phyloP scores from a whole-genome alignment of 345 rosid genomes.

The Eutrema japonicum region DNA sequence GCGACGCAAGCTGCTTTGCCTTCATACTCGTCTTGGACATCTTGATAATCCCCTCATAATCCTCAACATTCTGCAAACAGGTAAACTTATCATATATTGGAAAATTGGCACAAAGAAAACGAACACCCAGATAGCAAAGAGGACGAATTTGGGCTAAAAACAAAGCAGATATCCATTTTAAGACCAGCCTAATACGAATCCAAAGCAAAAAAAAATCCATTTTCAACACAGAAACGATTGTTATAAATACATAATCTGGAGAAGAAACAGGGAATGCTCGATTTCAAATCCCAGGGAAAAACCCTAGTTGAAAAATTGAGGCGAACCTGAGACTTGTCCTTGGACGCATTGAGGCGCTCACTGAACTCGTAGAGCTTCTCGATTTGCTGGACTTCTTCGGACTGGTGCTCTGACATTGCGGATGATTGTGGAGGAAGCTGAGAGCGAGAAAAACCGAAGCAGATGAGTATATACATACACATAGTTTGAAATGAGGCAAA shows the following conservation, averaged over 20 bases:
- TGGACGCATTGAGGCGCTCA: constrained; percentile 89
- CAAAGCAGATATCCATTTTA: not conserved
- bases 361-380: constrained; percentile 98
- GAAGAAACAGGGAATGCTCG: not conserved
- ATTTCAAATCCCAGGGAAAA: constrained; percentile 6
- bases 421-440: constrained; percentile 48
- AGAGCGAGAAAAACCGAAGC: constrained; percentile 40
- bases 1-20: constrained; percentile 95
- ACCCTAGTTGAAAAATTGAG: constrained; percentile 33
- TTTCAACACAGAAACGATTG: not conserved
- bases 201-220: not conserved
- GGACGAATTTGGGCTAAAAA: not conserved
- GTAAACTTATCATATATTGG: not conserved
- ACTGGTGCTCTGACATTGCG: constrained; percentile 62
- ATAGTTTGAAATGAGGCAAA: constrained; percentile 13
- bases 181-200: not conserved
- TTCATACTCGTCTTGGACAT: constrained; percentile 75
- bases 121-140: not conserved
- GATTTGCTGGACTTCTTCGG: constrained; percentile 76
- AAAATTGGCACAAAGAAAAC: not conserved
- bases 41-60: constrained; percentile 86
- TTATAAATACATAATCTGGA: not conserved
- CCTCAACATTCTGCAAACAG: constrained; percentile 66
- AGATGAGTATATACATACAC: constrained; percentile 22
- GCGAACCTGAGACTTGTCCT: constrained; percentile 90